Evolutionary conservation across 1,139 yeast genomes (phyloP).

Genomic region (Pichia cactophila): DNA sequence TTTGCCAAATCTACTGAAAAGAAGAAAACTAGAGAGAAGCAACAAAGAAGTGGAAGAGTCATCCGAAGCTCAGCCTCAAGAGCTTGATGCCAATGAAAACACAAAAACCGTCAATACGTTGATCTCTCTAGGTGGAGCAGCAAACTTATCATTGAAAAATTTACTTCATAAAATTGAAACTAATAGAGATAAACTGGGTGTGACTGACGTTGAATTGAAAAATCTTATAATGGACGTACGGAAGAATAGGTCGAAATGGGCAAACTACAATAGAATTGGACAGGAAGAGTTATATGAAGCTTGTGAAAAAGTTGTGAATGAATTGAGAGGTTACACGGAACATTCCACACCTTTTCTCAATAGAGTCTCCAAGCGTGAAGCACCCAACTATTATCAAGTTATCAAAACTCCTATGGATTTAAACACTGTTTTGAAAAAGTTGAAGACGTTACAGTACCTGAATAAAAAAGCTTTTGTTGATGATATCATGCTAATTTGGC

Average conservation of each 20-base stretch:
- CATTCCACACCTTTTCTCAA: conserved; percentile 95
- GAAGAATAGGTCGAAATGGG: conserved; percentile 96
- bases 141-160: conserved; percentile 74
- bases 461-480: conserved; percentile 86
- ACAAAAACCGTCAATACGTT: conserved; percentile 24
- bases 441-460: conserved; percentile 71
- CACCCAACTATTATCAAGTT: conserved; percentile 87
- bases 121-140: conserved; percentile 67
- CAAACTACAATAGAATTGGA: conserved; percentile 85
- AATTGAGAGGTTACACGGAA: conserved; percentile 85
- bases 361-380: conserved; percentile 92
- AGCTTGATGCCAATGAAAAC: conserved; percentile 16
- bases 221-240: conserved; percentile 86
- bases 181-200: conserved; percentile 61
- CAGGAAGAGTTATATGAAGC: conserved; percentile 98
- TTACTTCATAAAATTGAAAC: conserved; percentile 70
- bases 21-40: conserved; percentile 72
- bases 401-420: conserved; percentile 96
- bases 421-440: conserved; percentile 85
- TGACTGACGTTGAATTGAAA: conserved; percentile 81
- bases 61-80: conserved; percentile 13
- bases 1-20: conserved; percentile 65
- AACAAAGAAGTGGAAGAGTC: conserved; percentile 58
- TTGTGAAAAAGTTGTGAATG: conserved; percentile 88
- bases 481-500: conserved; percentile 92